Evolutionary conservation across 2,329 filamentous ascomycete species (phyloP).

Genomic region (Fusarium sp.): DNA sequence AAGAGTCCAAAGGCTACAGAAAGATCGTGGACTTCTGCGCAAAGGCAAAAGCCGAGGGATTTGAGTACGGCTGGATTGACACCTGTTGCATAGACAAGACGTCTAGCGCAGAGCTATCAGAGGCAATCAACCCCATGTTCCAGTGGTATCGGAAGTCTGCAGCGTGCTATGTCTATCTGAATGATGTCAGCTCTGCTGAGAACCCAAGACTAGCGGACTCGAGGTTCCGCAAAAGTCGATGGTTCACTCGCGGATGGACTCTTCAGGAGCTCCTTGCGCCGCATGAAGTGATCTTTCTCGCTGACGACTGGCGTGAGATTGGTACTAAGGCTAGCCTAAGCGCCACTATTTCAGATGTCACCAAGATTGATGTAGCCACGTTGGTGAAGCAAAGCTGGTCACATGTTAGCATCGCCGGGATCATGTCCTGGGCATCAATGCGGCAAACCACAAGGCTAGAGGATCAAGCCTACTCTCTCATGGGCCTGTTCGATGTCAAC

Average conservation of each 20-base stretch:
- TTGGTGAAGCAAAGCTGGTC: slow-evolving; percentile 5
- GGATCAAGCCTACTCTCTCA: slow-evolving; percentile 16
- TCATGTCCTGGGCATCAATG: slow-evolving; percentile 19
- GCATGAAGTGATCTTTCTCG: slow-evolving; percentile 9
- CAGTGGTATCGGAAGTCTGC: slow-evolving; percentile 3
- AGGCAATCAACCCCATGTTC: slow-evolving; percentile 13
- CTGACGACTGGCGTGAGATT: not conserved
- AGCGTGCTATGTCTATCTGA: slow-evolving; percentile 7
- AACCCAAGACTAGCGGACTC: not conserved
- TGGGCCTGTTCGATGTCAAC: slow-evolving; percentile 13
- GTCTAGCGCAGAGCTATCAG: slow-evolving; percentile 9
- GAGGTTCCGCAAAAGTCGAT: slow-evolving; percentile 1
- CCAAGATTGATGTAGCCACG: slow-evolving; percentile 3
- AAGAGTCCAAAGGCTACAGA: not conserved
- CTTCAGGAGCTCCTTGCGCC: slow-evolving; percentile 11
- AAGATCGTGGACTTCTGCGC: slow-evolving; percentile 12
- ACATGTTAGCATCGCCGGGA: slow-evolving; percentile 7
- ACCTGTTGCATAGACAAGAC: slow-evolving; percentile 23
- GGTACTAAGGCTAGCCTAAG: not conserved
- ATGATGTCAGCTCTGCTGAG: not conserved
- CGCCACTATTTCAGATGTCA: not conserved
- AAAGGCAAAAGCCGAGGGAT: slow-evolving; percentile 9
- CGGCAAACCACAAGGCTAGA: slow-evolving; percentile 4
- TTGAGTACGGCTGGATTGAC: slow-evolving; percentile 14
- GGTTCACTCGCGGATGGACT: slow-evolving; percentile 14